Evolutionary conservation across 1,284 basidiomycete species (phyloP).

Genomic region (Melampsora occidentalis): DNA sequence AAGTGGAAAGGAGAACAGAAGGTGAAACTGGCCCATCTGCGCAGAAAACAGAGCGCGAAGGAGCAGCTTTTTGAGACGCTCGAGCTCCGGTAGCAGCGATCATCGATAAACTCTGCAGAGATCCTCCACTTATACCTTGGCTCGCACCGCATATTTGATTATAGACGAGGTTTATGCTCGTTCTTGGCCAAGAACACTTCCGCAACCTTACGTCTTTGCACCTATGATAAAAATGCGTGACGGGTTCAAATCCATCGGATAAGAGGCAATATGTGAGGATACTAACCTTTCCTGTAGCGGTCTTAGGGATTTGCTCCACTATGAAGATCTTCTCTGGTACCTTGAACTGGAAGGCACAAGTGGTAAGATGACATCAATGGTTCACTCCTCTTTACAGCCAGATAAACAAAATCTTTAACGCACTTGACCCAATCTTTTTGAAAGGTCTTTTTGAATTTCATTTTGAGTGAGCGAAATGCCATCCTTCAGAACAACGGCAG

Average conservation of each 20-base stretch:
- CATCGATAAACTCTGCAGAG: too few species aligned
- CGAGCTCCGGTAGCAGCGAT: too few species aligned
- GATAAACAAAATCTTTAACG: background rate
- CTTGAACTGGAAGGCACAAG: constrained; percentile 51
- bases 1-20: too few species aligned
- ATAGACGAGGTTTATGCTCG: background rate
- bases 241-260: background rate
- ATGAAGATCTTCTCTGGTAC: constrained; percentile 54
- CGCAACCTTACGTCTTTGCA: constrained; percentile 36
- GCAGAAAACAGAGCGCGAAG: too few species aligned
- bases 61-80: too few species aligned
- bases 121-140: too few species aligned
- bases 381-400: background rate
- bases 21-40: too few species aligned
- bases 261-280: background rate
- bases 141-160: background rate
- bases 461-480: constrained; percentile 47
- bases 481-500: constrained; percentile 52
- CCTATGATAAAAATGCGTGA: background rate
- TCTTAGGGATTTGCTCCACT: constrained; percentile 54
- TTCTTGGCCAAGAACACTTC: constrained; percentile 15
- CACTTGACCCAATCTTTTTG: constrained; percentile 49
- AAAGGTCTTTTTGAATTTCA: constrained; percentile 49
- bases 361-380: background rate
- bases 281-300: constrained; percentile 49